Conservation (phyloP, 2,329 filamentous ascomycete genomes). For the Fusarium lateritium region DNA sequence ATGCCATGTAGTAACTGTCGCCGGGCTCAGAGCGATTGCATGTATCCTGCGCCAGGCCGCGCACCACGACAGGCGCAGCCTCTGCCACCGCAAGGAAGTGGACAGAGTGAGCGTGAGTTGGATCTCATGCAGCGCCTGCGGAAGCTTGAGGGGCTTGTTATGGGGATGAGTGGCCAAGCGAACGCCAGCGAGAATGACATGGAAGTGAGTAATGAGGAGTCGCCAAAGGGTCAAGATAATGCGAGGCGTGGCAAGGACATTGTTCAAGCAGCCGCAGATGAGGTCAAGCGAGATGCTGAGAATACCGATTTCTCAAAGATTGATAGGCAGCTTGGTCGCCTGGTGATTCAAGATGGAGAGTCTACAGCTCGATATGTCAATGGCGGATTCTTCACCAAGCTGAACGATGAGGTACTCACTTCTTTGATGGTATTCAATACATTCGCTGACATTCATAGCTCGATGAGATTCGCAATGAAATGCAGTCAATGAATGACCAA, state of each 20-base stretch:
- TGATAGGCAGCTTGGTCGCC: constrained; percentile 61
- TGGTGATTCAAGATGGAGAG: constrained; percentile 78
- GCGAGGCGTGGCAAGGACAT: constrained; percentile 10
- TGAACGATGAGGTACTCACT: constrained; percentile 76
- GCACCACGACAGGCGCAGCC: constrained; percentile 76
- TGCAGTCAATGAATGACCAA: constrained; percentile 32
- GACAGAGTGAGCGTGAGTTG: constrained; percentile 71
- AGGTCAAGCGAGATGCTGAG: constrained; percentile 41
- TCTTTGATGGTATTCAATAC: not conserved
- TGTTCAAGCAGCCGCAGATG: constrained; percentile 32
- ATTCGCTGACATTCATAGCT: constrained; percentile 23
- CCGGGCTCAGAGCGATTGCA: constrained; percentile 77
- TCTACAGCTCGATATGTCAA: constrained; percentile 80
- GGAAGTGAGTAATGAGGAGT: constrained; percentile 1
- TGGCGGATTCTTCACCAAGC: constrained; percentile 80
- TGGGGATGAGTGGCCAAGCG: constrained; percentile 72
- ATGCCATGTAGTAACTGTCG: constrained; percentile 69
- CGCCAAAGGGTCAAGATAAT: constrained; percentile 4
- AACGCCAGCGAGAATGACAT: not conserved
- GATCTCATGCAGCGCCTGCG: constrained; percentile 79
- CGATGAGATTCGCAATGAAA: constrained; percentile 38
- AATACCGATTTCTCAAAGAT: constrained; percentile 61
- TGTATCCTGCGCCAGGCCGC: constrained; percentile 80
- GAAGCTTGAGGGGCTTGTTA: constrained; percentile 81
- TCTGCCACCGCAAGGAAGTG: constrained; percentile 61